Conservation (phyloP, 441 rosid genomes). For the Geranium incanum region DNA sequence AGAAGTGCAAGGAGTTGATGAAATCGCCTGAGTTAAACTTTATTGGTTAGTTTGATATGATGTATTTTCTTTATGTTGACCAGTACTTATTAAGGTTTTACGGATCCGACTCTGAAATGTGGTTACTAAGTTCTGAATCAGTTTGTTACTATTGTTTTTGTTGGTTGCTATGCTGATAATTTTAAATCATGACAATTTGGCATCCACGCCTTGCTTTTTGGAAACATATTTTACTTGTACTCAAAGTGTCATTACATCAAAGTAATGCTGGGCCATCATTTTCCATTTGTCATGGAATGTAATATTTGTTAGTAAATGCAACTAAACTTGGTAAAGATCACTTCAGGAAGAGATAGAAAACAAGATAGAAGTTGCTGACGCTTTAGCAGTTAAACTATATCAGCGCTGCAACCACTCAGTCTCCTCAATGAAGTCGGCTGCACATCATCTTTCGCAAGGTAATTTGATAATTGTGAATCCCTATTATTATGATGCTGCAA, state of each 20-base stretch:
- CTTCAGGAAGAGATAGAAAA: conserved; percentile 83
- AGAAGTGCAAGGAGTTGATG: neutral
- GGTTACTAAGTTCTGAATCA: neutral
- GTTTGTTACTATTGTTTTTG: neutral
- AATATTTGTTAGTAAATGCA: conserved; percentile 9
- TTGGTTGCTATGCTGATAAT: neutral
- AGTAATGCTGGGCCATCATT: conserved; percentile 8
- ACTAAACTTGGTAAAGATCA: conserved; percentile 19
- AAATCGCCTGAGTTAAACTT: neutral
- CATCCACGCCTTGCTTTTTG: neutral
- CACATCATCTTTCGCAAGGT: conserved; percentile 83
- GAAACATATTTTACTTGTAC: conserved; percentile 2
- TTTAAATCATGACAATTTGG: neutral
- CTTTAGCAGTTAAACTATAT: conserved; percentile 74
- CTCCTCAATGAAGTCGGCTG: conserved; percentile 67
- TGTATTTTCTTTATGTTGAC: neutral
- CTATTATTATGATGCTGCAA: neutral
- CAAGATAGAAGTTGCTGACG: conserved; percentile 90
- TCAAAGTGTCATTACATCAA: neutral
- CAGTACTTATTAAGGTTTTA: too few relatives aligned
- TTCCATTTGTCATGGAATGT: conserved; percentile 9
- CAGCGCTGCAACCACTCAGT: conserved; percentile 68
- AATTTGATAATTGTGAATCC: conserved; percentile 9
- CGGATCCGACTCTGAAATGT: too few relatives aligned
- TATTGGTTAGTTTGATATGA: neutral